phyloP scores from a whole-genome alignment of 257 asterid species.

The Oldenlandia corymbosa region DNA sequence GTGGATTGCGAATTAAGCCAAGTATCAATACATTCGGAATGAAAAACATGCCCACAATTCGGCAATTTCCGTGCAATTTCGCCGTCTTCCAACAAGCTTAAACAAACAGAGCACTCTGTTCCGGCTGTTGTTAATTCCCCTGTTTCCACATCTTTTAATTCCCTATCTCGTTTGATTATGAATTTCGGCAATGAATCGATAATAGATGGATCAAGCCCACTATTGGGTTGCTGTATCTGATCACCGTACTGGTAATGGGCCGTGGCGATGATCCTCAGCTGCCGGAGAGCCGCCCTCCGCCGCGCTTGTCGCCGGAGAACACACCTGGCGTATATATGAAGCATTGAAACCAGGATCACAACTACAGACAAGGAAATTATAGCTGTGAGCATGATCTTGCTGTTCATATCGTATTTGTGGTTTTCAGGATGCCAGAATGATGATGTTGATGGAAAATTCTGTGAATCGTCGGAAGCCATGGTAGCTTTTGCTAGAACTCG shows the following conservation, averaged over 20 bases:
- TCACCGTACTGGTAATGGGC: slow-evolving; percentile 21
- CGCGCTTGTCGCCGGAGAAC: slow-evolving; percentile 66
- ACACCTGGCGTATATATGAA: slow-evolving; percentile 66
- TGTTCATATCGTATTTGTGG: slow-evolving; percentile 30
- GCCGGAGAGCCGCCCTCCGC: slow-evolving; percentile 38
- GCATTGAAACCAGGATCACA: slow-evolving; percentile 45
- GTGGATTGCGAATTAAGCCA: slow-evolving; percentile 67
- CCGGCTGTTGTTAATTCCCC: neutral
- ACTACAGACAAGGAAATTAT: slow-evolving; percentile 59
- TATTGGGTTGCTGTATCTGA: slow-evolving; percentile 39
- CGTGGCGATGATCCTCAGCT: slow-evolving; percentile 26
- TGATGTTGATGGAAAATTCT: neutral
- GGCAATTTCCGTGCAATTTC: slow-evolving; percentile 61
- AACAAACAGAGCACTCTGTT: slow-evolving; percentile 69
- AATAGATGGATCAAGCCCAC: slow-evolving; percentile 53
- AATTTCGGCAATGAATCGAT: slow-evolving; percentile 50
- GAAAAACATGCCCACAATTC: slow-evolving; percentile 72
- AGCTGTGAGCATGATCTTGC: slow-evolving; percentile 68
- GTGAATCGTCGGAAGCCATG: slow-evolving; percentile 33
- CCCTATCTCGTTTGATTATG: slow-evolving; percentile 18
- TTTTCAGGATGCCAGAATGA: neutral
- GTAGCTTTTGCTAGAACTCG: neutral
- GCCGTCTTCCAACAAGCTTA: slow-evolving; percentile 53
- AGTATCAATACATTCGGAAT: slow-evolving; percentile 62
- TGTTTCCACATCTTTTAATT: neutral